phyloP scores from a whole-genome alignment of 768 basidiomycete species.

The Kwoniella europaea region DNA sequence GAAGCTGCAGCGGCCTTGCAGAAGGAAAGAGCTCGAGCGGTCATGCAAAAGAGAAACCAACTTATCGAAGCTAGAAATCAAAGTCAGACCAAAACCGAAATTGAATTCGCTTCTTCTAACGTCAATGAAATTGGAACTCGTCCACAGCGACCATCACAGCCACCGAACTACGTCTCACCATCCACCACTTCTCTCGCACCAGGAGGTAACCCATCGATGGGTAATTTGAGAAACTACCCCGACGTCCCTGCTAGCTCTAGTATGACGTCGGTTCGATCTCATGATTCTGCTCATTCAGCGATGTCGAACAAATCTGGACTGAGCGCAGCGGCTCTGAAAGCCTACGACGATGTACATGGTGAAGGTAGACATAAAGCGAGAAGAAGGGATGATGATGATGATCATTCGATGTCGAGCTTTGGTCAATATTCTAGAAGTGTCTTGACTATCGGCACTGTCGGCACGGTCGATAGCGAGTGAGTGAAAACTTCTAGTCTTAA shows the following conservation, averaged over 20 bases:
- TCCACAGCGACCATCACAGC: background rate
- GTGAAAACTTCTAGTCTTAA: conserved; percentile 17
- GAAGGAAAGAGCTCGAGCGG: conserved; percentile 86
- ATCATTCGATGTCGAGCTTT: conserved; percentile 56
- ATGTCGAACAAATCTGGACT: conserved; percentile 22
- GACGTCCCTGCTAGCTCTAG: conserved; percentile 12
- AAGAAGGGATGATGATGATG: conserved; percentile 55
- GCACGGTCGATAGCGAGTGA: conserved; percentile 58
- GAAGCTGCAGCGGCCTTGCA: conserved; percentile 74
- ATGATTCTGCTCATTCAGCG: conserved; percentile 25
- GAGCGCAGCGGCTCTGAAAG: conserved; percentile 27
- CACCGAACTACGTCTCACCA: background rate
- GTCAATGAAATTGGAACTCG: conserved; percentile 12
- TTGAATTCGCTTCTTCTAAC: conserved; percentile 28
- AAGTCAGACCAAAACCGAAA: conserved; percentile 33
- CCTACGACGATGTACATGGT: conserved; percentile 23
- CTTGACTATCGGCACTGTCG: conserved; percentile 50
- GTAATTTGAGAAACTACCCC: conserved; percentile 18
- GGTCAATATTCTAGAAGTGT: conserved; percentile 45
- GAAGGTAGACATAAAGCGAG: conserved; percentile 55
- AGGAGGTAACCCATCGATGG: background rate
- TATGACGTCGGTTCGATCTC: conserved; percentile 18
- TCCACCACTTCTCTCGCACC: conserved; percentile 4
- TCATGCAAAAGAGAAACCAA: conserved; percentile 85
- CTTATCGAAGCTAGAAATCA: conserved; percentile 63